A percentile compares a stretch with the other conserved stretches of the same genome.
Evolutionary conservation across 2,329 filamentous ascomycete genomes (phyloP).

Genomic region (Ophiostoma australiae): DNA sequence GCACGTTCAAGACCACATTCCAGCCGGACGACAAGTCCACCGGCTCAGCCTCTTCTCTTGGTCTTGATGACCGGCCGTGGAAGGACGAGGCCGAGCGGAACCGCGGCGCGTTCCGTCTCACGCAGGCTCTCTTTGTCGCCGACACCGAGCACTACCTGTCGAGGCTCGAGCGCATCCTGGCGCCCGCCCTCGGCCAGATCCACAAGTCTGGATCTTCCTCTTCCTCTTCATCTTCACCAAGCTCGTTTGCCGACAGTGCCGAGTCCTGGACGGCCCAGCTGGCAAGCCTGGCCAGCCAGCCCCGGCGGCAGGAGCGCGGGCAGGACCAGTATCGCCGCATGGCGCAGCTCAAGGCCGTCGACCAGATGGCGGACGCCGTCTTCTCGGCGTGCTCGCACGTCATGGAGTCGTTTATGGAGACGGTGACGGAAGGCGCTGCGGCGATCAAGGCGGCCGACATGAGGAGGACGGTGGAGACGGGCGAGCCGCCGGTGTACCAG

Average conservation of each 20-base stretch:
- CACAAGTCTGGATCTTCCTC: not conserved
- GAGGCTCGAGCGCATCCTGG: constrained; percentile 20
- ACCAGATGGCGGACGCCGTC: constrained; percentile 18
- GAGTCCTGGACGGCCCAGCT: constrained; percentile 14
- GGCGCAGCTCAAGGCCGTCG: constrained; percentile 23
- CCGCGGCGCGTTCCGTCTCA: not conserved
- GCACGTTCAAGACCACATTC: not conserved
- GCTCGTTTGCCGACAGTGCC: not conserved
- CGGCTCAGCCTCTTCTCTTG: not conserved
- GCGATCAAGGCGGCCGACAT: constrained; percentile 5
- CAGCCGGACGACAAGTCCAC: not conserved
- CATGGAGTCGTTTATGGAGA: constrained; percentile 24
- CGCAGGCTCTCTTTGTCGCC: constrained; percentile 21
- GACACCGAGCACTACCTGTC: constrained; percentile 23
- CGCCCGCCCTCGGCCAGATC: not conserved
- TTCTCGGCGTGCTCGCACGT: constrained; percentile 15
- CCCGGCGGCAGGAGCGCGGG: not conserved
- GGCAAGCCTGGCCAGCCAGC: not conserved
- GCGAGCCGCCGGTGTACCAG: not conserved
- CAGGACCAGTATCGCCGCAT: constrained; percentile 24
- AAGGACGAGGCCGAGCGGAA: not conserved
- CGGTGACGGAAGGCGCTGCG: constrained; percentile 17
- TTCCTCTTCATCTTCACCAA: no score
- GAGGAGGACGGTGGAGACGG: not conserved
- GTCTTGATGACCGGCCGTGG: not conserved